These are phyloP conservation scores for Phytophthora ohioensis DNA, from an alignment of 352 stramenopile genomes.

Conservation along the genomic window DNA sequence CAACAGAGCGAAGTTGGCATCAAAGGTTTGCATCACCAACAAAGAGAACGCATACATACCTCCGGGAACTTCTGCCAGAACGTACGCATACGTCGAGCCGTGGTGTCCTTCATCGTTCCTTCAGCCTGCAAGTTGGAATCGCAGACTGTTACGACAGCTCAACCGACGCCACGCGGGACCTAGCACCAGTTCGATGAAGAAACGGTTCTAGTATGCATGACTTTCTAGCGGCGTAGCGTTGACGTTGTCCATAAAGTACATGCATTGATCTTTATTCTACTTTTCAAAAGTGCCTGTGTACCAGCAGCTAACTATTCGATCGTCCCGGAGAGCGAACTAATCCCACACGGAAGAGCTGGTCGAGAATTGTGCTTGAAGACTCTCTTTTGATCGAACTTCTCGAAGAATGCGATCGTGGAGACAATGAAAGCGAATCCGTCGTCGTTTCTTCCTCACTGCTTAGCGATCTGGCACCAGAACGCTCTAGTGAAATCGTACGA, in stretches of 20 bases:
- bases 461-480: conserved; percentile 9
- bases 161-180: conserved; percentile 17
- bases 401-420: conserved; percentile 4
- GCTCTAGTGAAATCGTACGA: conserved; percentile 30
- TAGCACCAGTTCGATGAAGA: conserved; percentile 3
- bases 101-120: conserved; percentile 13
- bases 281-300: neutral
- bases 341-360: conserved; percentile 32
- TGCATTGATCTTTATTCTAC: neutral
- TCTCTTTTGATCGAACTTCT: conserved; percentile 30
- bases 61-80: conserved; percentile 82
- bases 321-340: conserved; percentile 31
- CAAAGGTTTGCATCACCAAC: neutral
- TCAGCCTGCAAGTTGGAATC: conserved; percentile 4
- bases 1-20: neutral
- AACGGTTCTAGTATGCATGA: conserved; percentile 6
- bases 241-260: neutral
- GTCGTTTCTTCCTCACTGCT: conserved; percentile 17
- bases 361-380: conserved; percentile 28
- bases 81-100: conserved; percentile 31
- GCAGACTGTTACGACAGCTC: conserved; percentile 3
- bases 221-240: too few species aligned
- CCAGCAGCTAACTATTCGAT: conserved; percentile 19
- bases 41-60: conserved; percentile 32
- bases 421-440: conserved; percentile 1